Base-by-base conservation (phyloP, 352 stramenopile genomes). In the Blastocystis sp. region DNA sequence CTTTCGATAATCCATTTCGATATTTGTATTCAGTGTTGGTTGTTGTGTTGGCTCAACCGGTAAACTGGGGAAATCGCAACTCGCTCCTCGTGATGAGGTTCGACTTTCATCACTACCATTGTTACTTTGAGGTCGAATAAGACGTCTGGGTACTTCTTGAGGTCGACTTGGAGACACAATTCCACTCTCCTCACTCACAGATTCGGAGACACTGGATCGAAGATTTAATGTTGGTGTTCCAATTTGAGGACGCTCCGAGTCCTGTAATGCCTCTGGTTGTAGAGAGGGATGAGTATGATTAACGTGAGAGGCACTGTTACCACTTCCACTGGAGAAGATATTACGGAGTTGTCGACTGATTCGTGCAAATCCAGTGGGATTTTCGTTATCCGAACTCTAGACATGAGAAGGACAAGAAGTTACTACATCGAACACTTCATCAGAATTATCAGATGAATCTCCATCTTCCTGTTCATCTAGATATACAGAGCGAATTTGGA, bases 401-500 rank as follows among this genome's bases (percentile, higher is more conserved):
- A 44, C 22, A 44, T 30, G 19, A 84, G 1, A 22, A 35, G 30
- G 5, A 44, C 9, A 1, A 1, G 56, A 54, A 7, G 35, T 33
- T 9, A 2, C 33, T 5, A 59, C 57, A 15, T 89, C 78, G 19
- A 19, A 13, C 1, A 27, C 44, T 19, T 89, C 78, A 11, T 89
- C 78, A 0, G 60, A 76, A 27, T 77, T 60, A n/a, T 22, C n/a
- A 4, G 58, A 78, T 9, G 11, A 30, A 19, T 69, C 30, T n/a
- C n/a, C 22, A 35, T 70, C 42, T 58, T 89, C 73, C 40, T 79
- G 60, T 33, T 89, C 78, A n/a, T 89, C 78, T 0, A 89, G 19
- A 44, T 89, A 89, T 15, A 62, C 53, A 40, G 78, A 79, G 54
- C 56, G 60, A 56, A 89, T 89, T 17, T 89, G 60, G 22, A 79